These are phyloP conservation scores for Cavenderia fasciculata DNA, from an alignment of 78 protist species.

Conservation along the genomic window DNA sequence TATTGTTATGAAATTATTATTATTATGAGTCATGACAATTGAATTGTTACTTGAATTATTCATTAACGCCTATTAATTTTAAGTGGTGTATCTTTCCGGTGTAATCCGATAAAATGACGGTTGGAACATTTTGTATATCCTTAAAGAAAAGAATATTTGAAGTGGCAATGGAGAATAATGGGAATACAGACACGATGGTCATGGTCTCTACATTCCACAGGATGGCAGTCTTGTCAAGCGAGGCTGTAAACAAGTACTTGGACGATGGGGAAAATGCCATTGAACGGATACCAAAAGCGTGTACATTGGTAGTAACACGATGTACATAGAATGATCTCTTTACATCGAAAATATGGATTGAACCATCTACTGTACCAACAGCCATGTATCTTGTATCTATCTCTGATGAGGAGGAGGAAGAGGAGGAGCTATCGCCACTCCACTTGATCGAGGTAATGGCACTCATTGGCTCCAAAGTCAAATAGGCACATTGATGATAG, in stretches of 20 bases:
- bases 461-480: background rate
- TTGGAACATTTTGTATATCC: background rate
- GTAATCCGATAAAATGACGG: slow-evolving; percentile 29
- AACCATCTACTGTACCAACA: background rate
- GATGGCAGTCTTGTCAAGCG: slow-evolving; percentile 43
- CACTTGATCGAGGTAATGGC: background rate
- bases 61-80: background rate
- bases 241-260: slow-evolving; percentile 31
- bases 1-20: too few species aligned
- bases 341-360: slow-evolving; percentile 1
- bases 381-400: slow-evolving; percentile 16
- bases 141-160: slow-evolving; percentile 29
- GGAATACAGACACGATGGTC: slow-evolving; percentile 16
- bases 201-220: slow-evolving; percentile 47
- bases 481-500: background rate
- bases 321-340: background rate
- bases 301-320: background rate
- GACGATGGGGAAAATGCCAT: slow-evolving; percentile 39
- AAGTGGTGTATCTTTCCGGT: slow-evolving; percentile 67
- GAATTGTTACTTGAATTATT: too few species aligned
- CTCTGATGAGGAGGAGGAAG: too few species aligned
- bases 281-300: slow-evolving; percentile 20
- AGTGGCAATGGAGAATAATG: slow-evolving; percentile 44
- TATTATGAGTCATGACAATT: too few species aligned
- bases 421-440: background rate